These are phyloP conservation scores for Bauhinia variegata DNA, from an alignment of 306 rosid genomes.

Conservation along the genomic window DNA sequence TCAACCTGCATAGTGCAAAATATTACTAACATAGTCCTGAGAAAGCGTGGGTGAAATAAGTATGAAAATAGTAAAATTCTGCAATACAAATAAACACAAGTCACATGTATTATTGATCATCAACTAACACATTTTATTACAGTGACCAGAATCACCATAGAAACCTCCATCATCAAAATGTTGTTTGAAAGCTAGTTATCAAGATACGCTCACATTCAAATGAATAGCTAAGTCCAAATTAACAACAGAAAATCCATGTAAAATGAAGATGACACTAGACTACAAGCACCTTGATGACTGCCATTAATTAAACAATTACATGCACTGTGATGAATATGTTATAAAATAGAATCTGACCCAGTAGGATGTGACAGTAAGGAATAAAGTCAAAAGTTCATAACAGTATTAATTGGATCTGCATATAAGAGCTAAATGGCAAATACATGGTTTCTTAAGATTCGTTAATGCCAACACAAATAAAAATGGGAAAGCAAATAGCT, in stretches of 20 bases:
- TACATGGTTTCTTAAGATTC: not conserved
- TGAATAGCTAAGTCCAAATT: conserved; percentile 29
- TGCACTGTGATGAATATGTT: conserved; percentile 20
- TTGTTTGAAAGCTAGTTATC: conserved; percentile 1
- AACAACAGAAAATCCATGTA: conserved; percentile 6
- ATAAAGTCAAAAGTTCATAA: conserved; percentile 20
- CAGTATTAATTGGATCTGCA: too few species aligned
- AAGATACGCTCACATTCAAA: not conserved
- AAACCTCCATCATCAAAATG: not conserved
- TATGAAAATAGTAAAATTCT: not conserved
- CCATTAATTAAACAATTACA: conserved; percentile 9
- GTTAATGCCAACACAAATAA: conserved; percentile 10
- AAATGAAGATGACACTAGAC: conserved; percentile 15
- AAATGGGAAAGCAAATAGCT: conserved; percentile 38
- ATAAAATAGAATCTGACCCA: conserved; percentile 10
- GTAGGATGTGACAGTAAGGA: conserved; percentile 5
- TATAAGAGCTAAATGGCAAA: not conserved
- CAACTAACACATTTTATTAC: not conserved
- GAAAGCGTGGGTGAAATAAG: not conserved
- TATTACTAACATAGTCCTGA: conserved; percentile 27
- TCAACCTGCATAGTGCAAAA: conserved; percentile 58
- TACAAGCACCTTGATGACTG: conserved; percentile 3
- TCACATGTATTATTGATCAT: conserved; percentile 1
- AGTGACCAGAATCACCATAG: conserved; percentile 7
- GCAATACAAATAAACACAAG: conserved; percentile 15